Evolutionary conservation across 108 stramenopile species (phyloP), one percentile per base, ranked within the genome.

Genomic region (Discostella pseudostelligera): DNA sequence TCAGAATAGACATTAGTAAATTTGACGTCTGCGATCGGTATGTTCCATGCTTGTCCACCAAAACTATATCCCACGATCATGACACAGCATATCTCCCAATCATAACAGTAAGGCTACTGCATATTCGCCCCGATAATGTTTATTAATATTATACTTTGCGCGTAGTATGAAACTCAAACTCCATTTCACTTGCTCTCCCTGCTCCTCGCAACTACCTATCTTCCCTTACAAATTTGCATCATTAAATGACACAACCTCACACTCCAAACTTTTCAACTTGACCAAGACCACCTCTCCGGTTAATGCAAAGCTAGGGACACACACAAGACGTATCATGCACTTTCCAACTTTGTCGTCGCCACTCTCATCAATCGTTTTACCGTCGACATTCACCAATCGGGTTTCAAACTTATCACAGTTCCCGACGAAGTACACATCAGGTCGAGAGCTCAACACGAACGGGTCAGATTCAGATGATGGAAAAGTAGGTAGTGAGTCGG

Each of bases 401-500:
- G 83, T 72, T 48, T 81, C 89, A 79, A 88, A 94, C 59, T 66
- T 50, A 12, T 67, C 62, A 48, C 81, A 70, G 54, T 87, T 87
- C 7, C 90, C 90, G 35, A 70, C 73, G 28, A 92, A 83, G 60
- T 85, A 87, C 7, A 92, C 21, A 35, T 75, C 49, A 40, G 90
- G 87, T 29, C 53, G 42, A 25, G 65, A 29, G 13, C 56, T 46
- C 65, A 94, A 54, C 10, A 86, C 83, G 82, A 94, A 90, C 39
- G 93, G 93, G 80, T 94, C 93, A 8, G 58, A 59, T 43, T 83
- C 80, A 0, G 71, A 49, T 16, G 82, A 84, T 3, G 90, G 90
- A 55, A 86, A 84, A 25, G 87, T 87, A 0, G 93, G 89, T 32
- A 94, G 80, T 4, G 83, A 83, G 62, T 84, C 86, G 2, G 93